Evolutionary conservation across 768 basidiomycete genomes (phyloP), one percentile per base, ranked within the genome.

Genomic region (Kwoniella heveanensis): DNA sequence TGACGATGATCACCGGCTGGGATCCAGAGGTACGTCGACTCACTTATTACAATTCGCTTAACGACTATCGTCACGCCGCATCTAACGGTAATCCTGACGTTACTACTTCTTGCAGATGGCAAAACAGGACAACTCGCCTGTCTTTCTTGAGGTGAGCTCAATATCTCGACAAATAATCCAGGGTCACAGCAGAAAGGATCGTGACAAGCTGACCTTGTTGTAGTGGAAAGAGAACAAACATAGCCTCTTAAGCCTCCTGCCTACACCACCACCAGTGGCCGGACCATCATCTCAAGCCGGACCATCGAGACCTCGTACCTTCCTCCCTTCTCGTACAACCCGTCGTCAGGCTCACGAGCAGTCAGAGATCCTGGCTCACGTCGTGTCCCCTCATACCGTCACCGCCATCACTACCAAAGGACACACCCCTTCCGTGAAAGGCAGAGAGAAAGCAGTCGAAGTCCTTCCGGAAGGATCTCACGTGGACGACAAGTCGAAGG

Each of bases 81-180:
- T n/a, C n/a, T n/a, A n/a, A n/a, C n/a, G n/a, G n/a, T n/a, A n/a
- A n/a, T n/a, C n/a, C n/a, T n/a, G n/a, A n/a, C 62, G n/a, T 24
- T 36, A 15, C 39, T 44, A 25, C n/a, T n/a, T n/a, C n/a, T n/a
- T n/a, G n/a, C 30, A 62, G 90, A 80, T 80, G 32, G 90, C 90
- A 6, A 93, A 93, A 74, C 64, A 80, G 56, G 91, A 94, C 67
- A 85, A 85, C 30, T 86, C 88, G 13, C 78, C 80, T 27, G 89
- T 89, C n/a, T 92, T 89, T 72, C 83, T 84, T 67, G 83, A 89
- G 80, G 92, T 92, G 65, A 54, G 86, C 46, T 32, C 46, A n/a
- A 6, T 56, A 3, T 4, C 29, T 19, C n/a, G 3, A 26, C 36
- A 17, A 48, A 13, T 21, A n/a, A n/a, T n/a, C n/a, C n/a, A n/a